Base-by-base conservation (phyloP, 2,329 filamentous ascomycete genomes). In the Endocalyx cinctus region DNA sequence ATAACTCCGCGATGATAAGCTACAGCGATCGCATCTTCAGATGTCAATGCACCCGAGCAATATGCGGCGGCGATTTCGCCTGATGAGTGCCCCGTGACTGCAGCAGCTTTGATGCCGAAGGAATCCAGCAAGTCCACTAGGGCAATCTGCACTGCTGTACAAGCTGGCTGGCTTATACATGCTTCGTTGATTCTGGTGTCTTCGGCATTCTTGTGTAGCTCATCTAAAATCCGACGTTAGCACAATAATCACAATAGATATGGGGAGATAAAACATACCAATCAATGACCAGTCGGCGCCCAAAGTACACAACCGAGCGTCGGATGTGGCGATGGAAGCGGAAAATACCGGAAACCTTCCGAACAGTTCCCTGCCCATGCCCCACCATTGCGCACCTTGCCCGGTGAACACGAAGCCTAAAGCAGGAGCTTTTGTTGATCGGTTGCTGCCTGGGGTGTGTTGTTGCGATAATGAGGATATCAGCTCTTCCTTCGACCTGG, bases 351-450 rank as follows among this genome's bases (percentile, higher is more conserved):
- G 41, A 15, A 47, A 47, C 7, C 6, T 12, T 6, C 35, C 3
- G 4, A 46, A 2, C 1, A 52, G 31, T 1, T 37, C 19, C 25
- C 33, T 31, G 8, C 48, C 49, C 49, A 51, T 52, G 26, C 39
- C 35, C 4, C 46, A 29, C 47, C 46, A 52, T 17, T 52, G 49
- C 2, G 47, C 43, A 1, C 49, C 49, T 17, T 52, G 49, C 1
- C 49, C 49, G 0, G 47, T 51, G 25, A 52, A 52, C 5, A 51
- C 27, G 10, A 45, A 42, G 0, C 37, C 44, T 2, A 46, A 12
- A 1, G 6, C 29, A 3, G 37, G 31, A 1, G 23, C 6, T 7
- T 36, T 10, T 2, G 10, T 8, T 40, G 31, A 0, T 38, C 35
- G 3, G 29, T 31, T 3, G 15, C 37, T n/a, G n/a, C n/a, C n/a